Percentiles rank a stretch among this genome's conserved stretches.
These are phyloP conservation scores for Aspergillus bridgeri DNA, from an alignment of 495 filamentous ascomycete species.

Conservation along the genomic window DNA sequence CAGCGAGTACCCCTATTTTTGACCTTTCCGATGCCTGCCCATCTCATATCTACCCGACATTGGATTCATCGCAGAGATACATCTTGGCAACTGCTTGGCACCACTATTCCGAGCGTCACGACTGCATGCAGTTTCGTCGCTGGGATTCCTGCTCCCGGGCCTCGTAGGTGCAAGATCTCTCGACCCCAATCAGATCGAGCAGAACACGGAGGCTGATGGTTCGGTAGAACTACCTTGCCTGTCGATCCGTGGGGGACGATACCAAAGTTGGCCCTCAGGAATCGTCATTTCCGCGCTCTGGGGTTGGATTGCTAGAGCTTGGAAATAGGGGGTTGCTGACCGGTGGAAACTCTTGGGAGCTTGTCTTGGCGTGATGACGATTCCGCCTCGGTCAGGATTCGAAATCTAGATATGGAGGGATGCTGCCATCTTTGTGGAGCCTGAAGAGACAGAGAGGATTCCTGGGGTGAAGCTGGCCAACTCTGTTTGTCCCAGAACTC, in stretches of 20 bases:
- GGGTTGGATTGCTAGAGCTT: background rate
- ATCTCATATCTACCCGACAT: constrained; percentile 2
- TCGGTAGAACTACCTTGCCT: background rate
- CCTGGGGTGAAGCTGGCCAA: background rate
- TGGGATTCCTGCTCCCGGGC: background rate
- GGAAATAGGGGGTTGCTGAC: constrained; percentile 1
- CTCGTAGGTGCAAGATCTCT: constrained; percentile 3
- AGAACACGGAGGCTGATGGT: background rate
- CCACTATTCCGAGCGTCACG: background rate
- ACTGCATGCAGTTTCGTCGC: constrained; percentile 10
- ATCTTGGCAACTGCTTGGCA: constrained; percentile 7
- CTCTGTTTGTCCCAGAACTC: background rate
- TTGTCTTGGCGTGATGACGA: background rate
- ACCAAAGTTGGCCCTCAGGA: constrained; percentile 2
- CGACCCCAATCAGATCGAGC: constrained; percentile 4
- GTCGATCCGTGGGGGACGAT: constrained; percentile 4
- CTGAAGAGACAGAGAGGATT: background rate
- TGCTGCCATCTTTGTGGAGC: background rate
- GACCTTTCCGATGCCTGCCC: background rate
- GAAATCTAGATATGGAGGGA: background rate
- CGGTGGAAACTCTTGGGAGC: background rate
- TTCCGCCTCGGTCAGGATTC: background rate
- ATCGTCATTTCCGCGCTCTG: background rate
- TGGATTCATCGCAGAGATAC: constrained; percentile 16
- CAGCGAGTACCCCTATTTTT: constrained; percentile 4